Conservation (phyloP, 345 rosid genomes). For the Eucalyptus regnans region DNA sequence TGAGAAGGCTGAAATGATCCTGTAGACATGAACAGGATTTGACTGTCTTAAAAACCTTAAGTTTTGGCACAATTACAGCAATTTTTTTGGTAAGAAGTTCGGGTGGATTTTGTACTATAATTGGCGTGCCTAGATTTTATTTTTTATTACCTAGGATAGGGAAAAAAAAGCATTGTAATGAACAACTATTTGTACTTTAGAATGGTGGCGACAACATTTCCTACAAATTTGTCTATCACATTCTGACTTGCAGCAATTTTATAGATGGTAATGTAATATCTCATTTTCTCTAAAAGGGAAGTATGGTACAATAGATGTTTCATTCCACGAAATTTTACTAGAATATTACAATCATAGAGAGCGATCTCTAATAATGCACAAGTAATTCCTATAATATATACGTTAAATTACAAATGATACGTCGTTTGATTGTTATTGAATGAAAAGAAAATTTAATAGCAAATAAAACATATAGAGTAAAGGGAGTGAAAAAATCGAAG, state of each 20-base stretch:
- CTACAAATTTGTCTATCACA: background rate
- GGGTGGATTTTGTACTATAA: background rate
- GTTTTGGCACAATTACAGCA: background rate
- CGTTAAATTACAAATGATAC: accelerated
- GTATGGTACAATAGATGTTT: accelerated
- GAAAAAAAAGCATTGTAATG: background rate
- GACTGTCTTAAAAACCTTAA: background rate
- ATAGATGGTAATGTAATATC: background rate
- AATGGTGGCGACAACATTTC: background rate
- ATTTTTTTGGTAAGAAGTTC: background rate
- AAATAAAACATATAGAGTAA: background rate
- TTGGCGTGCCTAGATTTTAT: background rate
- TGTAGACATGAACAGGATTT: background rate
- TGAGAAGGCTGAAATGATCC: background rate
- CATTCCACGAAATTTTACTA: background rate
- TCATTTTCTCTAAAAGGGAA: background rate
- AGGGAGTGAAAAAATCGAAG: too few relatives aligned
- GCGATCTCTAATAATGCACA: accelerated
- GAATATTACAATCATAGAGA: background rate
- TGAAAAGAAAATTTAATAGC: background rate
- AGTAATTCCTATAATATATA: background rate
- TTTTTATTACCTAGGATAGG: background rate
- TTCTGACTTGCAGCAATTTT: background rate
- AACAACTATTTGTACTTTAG: accelerated
- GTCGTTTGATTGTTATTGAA: accelerated